phyloP scores from a whole-genome alignment of 495 filamentous ascomycete species.

The Penicillium herquei region DNA sequence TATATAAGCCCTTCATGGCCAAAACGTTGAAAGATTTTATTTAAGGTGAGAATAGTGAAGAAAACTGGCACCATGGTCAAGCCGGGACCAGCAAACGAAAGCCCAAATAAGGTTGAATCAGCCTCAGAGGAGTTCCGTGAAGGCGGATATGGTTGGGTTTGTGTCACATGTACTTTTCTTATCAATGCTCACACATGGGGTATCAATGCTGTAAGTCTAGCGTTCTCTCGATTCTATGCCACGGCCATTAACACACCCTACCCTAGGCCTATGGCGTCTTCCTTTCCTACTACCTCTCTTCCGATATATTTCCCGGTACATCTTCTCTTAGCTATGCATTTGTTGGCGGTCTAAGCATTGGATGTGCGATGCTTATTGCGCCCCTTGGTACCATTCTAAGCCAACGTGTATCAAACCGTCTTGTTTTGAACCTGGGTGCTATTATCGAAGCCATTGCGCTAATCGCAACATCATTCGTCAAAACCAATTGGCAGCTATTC shows the following conservation, averaged over 20 bases:
- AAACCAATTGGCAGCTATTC: conserved; percentile 49
- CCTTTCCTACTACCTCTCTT: conserved; percentile 49
- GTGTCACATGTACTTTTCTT: conserved; percentile 28
- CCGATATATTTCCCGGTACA: conserved; percentile 42
- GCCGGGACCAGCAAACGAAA: background rate
- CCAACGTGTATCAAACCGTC: conserved; percentile 33
- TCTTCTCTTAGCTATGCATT: conserved; percentile 50
- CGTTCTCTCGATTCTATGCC: background rate
- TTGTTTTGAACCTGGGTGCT: conserved; percentile 39
- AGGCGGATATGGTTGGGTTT: conserved; percentile 46
- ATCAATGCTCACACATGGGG: conserved; percentile 48
- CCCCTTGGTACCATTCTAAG: conserved; percentile 40
- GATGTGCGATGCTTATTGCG: conserved; percentile 45
- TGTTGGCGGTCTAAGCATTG: conserved; percentile 51
- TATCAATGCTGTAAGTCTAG: conserved; percentile 18
- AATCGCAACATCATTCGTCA: conserved; percentile 48
- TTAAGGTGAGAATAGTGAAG: background rate
- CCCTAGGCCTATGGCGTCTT: conserved; percentile 45
- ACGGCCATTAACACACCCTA: background rate
- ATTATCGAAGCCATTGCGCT: conserved; percentile 38
- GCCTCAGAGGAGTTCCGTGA: conserved; percentile 6
- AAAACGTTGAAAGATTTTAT: background rate
- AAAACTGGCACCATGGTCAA: background rate
- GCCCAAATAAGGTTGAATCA: background rate
- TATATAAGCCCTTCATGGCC: background rate